These are phyloP conservation scores for Phyllosticta citribraziliensis DNA, from an alignment of 2,329 filamentous ascomycete species.

Conservation along the genomic window DNA sequence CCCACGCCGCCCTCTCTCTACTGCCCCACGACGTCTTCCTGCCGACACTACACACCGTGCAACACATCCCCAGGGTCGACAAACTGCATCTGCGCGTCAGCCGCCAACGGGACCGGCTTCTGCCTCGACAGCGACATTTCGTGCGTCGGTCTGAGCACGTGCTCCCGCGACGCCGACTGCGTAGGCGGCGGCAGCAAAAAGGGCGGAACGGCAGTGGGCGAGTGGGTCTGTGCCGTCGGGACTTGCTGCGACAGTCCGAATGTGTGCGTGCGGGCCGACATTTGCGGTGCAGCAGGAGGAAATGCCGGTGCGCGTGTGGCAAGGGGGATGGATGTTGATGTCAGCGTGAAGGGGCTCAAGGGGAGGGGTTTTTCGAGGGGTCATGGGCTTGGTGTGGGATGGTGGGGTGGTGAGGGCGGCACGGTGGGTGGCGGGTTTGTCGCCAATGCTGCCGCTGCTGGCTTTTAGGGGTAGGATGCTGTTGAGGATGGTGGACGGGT, in stretches of 20 bases:
- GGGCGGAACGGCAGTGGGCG: constrained; percentile 3
- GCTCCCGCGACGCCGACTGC: constrained; percentile 13
- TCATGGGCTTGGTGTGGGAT: neutral
- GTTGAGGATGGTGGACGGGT: neutral
- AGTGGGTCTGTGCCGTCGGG: constrained; percentile 14
- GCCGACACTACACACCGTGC: constrained; percentile 13
- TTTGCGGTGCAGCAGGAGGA: neutral
- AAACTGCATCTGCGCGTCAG: constrained; percentile 20
- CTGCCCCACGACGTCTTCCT: neutral
- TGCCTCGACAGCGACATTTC: constrained; percentile 19
- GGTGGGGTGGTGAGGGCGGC: neutral
- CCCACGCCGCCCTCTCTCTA: neutral
- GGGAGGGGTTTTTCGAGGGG: neutral
- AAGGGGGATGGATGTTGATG: neutral
- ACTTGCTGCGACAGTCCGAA: constrained; percentile 15
- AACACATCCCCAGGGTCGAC: constrained; percentile 13
- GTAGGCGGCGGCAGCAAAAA: neutral
- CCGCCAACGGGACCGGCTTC: constrained; percentile 17
- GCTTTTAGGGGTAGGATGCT: neutral
- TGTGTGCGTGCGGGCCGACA: neutral
- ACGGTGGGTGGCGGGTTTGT: too few relatives aligned
- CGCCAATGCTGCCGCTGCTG: neutral
- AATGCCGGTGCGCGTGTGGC: neutral
- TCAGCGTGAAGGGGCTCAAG: neutral
- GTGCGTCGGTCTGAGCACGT: constrained; percentile 12